These are phyloP conservation scores for Mollisiaceae sp. DNA, from an alignment of 2,329 filamentous ascomycete genomes.

Conservation along the genomic window DNA sequence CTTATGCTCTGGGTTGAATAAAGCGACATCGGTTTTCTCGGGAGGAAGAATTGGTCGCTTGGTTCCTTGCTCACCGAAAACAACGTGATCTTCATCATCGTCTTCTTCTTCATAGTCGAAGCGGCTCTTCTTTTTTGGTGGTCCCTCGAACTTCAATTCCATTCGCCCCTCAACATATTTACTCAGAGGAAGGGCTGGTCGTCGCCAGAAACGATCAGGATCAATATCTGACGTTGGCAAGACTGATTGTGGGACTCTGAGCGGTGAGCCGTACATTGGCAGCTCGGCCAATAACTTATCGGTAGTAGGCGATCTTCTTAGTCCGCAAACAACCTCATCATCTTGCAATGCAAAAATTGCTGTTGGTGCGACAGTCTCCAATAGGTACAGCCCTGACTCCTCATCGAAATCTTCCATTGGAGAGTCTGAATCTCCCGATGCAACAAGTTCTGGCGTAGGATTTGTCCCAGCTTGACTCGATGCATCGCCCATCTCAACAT, in stretches of 20 bases:
- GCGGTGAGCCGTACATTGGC: conserved; percentile 74
- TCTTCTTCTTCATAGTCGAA: conserved; percentile 81
- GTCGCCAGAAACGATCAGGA: conserved; percentile 74
- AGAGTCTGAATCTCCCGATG: conserved; percentile 65
- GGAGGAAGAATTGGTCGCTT: conserved; percentile 60
- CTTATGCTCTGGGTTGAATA: conserved; percentile 91
- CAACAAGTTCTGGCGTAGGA: conserved; percentile 70
- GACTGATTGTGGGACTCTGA: conserved; percentile 63
- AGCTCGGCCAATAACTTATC: conserved; percentile 81
- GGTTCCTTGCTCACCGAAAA: conserved; percentile 35
- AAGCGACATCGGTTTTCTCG: conserved; percentile 76
- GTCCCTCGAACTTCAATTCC: conserved; percentile 67
- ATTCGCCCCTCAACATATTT: conserved; percentile 87
- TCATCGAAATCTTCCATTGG: conserved; percentile 51
- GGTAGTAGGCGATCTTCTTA: conserved; percentile 74
- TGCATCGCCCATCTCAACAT: conserved; percentile 43
- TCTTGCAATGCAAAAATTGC: conserved; percentile 83
- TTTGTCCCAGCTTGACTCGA: conserved; percentile 45
- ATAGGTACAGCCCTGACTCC: conserved; percentile 39
- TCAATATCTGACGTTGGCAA: conserved; percentile 62
- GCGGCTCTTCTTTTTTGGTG: conserved; percentile 78
- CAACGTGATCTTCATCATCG: conserved; percentile 60
- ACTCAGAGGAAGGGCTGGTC: conserved; percentile 80
- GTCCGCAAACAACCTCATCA: conserved; percentile 80
- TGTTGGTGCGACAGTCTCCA: conserved; percentile 66